These are phyloP conservation scores for Edaphochlamys debaryana DNA, from an alignment of 139 green algal species.

Conservation along the genomic window DNA sequence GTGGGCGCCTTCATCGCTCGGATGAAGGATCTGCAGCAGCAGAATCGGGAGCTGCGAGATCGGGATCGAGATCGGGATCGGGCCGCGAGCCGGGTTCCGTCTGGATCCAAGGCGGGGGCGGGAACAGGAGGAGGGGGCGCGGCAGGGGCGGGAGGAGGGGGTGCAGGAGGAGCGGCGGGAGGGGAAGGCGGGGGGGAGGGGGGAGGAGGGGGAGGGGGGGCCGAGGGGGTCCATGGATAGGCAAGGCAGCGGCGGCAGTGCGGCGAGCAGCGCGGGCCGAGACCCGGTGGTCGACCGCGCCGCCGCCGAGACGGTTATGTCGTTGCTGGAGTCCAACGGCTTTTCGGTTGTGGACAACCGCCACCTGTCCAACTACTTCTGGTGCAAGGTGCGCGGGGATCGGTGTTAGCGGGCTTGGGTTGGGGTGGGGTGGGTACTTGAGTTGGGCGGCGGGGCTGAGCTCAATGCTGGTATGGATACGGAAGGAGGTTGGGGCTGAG, in stretches of 20 bases:
- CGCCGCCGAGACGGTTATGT: slow-evolving; percentile 22
- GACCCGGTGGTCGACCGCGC: background rate
- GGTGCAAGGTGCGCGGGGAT: slow-evolving; percentile 34
- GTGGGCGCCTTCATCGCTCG: slow-evolving; percentile 11
- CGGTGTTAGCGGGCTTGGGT: background rate
- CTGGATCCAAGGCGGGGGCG: too few relatives aligned
- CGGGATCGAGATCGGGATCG: too few relatives aligned
- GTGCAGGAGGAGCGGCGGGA: background rate
- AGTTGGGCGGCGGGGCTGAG: too few relatives aligned
- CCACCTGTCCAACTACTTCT: slow-evolving; percentile 33
- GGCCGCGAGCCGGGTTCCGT: too few relatives aligned
- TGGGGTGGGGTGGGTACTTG: background rate
- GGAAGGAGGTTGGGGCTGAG: too few relatives aligned
- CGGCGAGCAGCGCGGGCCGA: background rate
- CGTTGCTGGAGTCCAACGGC: slow-evolving; percentile 34
- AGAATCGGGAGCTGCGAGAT: background rate
- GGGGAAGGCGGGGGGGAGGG: too few relatives aligned
- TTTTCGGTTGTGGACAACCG: slow-evolving; percentile 37
- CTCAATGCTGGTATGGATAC: too few relatives aligned
- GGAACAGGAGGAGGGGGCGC: too few relatives aligned
- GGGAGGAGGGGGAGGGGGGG: too few relatives aligned
- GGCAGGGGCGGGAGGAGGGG: too few relatives aligned
- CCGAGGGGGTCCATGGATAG: too few relatives aligned
- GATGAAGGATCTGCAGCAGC: slow-evolving; percentile 8
- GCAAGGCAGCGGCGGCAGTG: slow-evolving; percentile 4